These are phyloP conservation scores for Fusarium miscanthi DNA, from an alignment of 2,329 filamentous ascomycete species.

Conservation along the genomic window DNA sequence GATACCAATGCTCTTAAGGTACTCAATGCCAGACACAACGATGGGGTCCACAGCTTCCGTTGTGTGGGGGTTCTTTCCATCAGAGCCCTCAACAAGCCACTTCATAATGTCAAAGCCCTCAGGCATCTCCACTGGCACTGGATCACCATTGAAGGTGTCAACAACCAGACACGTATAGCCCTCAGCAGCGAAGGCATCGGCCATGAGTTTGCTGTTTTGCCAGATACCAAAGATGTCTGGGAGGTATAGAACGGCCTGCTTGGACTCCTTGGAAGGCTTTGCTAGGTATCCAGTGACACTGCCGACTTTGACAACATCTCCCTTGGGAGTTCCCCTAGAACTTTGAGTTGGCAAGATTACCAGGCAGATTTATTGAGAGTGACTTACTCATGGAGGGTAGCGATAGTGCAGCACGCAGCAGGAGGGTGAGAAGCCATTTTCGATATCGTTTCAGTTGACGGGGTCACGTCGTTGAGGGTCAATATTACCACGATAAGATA, in stretches of 20 bases:
- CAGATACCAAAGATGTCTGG: conserved; percentile 65
- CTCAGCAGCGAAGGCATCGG: conserved; percentile 51
- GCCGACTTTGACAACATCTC: neutral
- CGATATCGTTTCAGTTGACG: neutral
- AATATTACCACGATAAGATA: neutral
- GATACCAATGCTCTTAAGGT: conserved; percentile 65
- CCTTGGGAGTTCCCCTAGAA: neutral
- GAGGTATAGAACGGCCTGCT: conserved; percentile 56
- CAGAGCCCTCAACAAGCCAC: conserved; percentile 53
- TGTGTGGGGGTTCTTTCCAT: conserved; percentile 57
- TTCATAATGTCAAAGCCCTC: conserved; percentile 44
- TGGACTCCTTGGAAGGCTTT: neutral
- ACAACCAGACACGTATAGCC: conserved; percentile 49
- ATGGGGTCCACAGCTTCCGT: conserved; percentile 47
- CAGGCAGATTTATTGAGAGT: accelerated
- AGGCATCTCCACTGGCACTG: conserved; percentile 58
- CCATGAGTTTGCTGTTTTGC: conserved; percentile 52
- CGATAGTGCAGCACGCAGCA: conserved; percentile 17
- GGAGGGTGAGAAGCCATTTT: conserved; percentile 24
- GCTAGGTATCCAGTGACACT: conserved; percentile 5
- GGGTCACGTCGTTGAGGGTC: neutral
- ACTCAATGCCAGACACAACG: conserved; percentile 55
- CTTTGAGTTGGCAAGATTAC: accelerated
- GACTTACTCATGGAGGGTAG: conserved; percentile 19
- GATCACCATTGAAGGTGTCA: conserved; percentile 51